Evolutionary conservation across 495 filamentous ascomycete genomes (phyloP), one percentile per base, ranked within the genome.

Genomic region (Letharia columbiana): DNA sequence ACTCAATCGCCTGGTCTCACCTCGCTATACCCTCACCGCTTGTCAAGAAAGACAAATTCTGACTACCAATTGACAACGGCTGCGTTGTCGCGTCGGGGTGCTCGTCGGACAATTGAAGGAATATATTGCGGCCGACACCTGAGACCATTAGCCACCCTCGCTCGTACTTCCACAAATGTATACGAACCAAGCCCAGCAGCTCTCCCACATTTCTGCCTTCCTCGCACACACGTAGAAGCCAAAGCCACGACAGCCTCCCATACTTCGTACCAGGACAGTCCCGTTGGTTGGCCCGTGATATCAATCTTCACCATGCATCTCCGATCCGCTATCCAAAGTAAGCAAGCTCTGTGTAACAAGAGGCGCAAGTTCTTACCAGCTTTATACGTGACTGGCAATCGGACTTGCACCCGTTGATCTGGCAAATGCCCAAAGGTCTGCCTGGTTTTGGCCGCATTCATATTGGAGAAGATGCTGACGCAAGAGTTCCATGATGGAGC

Each of bases 151-250:
- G 47, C n/a, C 12, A 50, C 20, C n/a, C 6, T 50, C 45, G 12
- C 18, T 3, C 28, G 10, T 28, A 50, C n/a, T 28, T 28, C n/a
- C n/a, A 12, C 28, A 9, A 23, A 0, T 2, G 2, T 23, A 40
- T 17, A 58, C 62, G 17, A 9, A 64, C 62, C 62, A 58, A 64
- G 49, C 15, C 62, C 62, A 39, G 49, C 45, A 40, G 23, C 35
- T 23, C 35, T 64, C 28, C 62, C 62, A 20, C n/a, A 18, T 12
- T 42, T 57, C 62, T 40, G 33, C 39, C 39, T 42, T 6, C n/a
- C 50, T 20, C 50, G 20, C 18, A 64, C 50, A 23, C 62, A 64
- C 3, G 37, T 20, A 23, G 33, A 11, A 9, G 49, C 20, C 13
- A 64, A 20, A 0, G 62, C 52, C 2, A 31, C 8, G 7, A 31